Base-by-base conservation (phyloP, 1,284 basidiomycete species). In the Ceratobasidium sp. region DNA sequence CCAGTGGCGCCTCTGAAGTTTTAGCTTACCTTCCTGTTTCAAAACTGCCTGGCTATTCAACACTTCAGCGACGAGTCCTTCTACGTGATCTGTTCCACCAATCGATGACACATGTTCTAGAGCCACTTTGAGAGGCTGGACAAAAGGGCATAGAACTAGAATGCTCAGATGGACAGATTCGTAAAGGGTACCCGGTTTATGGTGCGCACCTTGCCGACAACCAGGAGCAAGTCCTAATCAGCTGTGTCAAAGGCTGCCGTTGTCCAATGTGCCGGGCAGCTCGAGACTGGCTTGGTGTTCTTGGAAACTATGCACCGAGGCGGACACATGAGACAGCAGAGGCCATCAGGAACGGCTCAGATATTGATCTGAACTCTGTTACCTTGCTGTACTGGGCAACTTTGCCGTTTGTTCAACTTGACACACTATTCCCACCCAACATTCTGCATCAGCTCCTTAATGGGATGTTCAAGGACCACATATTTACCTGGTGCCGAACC, bases 61-160 rank as follows among this genome's bases (percentile, higher is more conserved):
- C 7, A 26, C 18, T 39, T 9, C 23, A 63, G 39, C 15, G 39
- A 6, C 60, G 28, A 20, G 9, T 33, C 5, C 28, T 63, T 6
- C 15, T 33, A 5, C 23, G 33, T 9, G 39, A 40, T 7, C 56
- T 73, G 7, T 73, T 73, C 23, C 71, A 73, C 23, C 15, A 61
- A n/a, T 61, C 53, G 26, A 73, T 73, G 71, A 23, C n/a, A 7
- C 33, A 39, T 42, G n/a, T 73, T 13, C 56, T 73, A 4, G n/a
- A 73, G 42, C 71, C 58, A 7, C 71, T 13, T 15, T 2, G 33
- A 3, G 2, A 9, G 33, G 71, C 56, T 20, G 71, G 71, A 3
- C 23, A 13, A 28, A 10, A 39, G 10, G 71, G 71, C 7, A 56
- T 73, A 7, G 40, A 40, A 9, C 44, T 73, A 33, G 53, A 56